Base-by-base conservation (phyloP, 148 eudicot genomes). In the Beta vulgaris region DNA sequence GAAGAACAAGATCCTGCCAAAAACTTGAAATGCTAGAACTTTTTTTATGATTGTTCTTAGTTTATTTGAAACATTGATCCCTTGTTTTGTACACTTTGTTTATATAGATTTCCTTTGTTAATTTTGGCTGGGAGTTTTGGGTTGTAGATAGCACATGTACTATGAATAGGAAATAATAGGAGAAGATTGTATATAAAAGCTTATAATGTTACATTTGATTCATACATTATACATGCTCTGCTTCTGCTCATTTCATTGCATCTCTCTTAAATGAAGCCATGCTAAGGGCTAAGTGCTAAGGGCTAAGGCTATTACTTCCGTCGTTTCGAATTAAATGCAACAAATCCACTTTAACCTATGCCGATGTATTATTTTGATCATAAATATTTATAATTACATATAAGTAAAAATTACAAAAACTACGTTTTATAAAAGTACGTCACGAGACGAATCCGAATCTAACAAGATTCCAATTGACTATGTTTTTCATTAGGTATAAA, bases 141-240 rank as follows among this genome's bases (percentile, higher is more conserved):
- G 42, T 62, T 62, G 42, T 18, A 62, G 39, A 60, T 60, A 64
- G 32, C 42, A 36, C 21, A 36, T 34, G 69, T 66, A 66, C 16
- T 49, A n/a, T n/a, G 31, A 13, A 3, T 37, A 66, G 69, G 49
- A n/a, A 66, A 39, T n/a, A 37, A 40, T 40, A 66, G 69, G 69
- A 39, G 40, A 2, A 11, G 46, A 40, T 66, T 66, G 69, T 66
- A 66, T 66, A 66, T 66, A 40, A 61, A 12, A 61, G 39, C 39
- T 31, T 9, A 61, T 2, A 61, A 2, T 9, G 4, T 39, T 39
- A 39, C 43, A 3, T 39, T 39, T 39, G 43, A 9, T 3, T 39
- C 43, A 39, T 39, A 39, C 43, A 39, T 39, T 3, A 4, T 3
- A 43, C 48, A 43, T 6, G 15, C 16, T 9, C n/a, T 5, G 57